These are phyloP conservation scores for Salix koriyanagi DNA, from an alignment of 345 rosid genomes.

Conservation along the genomic window DNA sequence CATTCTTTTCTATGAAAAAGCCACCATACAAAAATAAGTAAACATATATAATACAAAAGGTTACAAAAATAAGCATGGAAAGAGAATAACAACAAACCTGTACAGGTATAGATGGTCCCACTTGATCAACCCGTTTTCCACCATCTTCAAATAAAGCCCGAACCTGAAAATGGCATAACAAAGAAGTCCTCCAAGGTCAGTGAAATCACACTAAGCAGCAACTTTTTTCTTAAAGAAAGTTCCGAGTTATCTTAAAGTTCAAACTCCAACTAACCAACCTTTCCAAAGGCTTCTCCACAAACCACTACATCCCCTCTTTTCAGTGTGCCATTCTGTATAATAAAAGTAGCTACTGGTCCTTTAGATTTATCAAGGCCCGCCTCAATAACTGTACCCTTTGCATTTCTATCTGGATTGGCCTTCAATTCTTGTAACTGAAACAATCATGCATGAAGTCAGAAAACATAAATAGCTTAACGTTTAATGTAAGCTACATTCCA, in stretches of 20 bases:
- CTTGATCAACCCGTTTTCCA: slow-evolving; percentile 74
- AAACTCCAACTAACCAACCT: slow-evolving; percentile 48
- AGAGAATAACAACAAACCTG: slow-evolving; percentile 55
- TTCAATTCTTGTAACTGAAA: slow-evolving; percentile 92
- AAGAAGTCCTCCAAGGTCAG: slow-evolving; percentile 5
- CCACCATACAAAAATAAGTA: background rate
- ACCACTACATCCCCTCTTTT: slow-evolving; percentile 85
- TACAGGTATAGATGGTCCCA: slow-evolving; percentile 90
- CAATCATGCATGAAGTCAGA: slow-evolving; percentile 31
- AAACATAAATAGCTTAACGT: slow-evolving; percentile 2
- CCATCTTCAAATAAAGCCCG: slow-evolving; percentile 87
- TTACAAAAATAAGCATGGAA: background rate
- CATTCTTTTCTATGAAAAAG: background rate
- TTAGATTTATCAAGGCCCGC: slow-evolving; percentile 91
- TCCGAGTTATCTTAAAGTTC: background rate
- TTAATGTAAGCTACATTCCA: background rate
- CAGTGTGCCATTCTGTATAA: slow-evolving; percentile 92
- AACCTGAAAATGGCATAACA: slow-evolving; percentile 43
- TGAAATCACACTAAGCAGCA: slow-evolving; percentile 4
- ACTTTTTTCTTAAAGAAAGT: slow-evolving; percentile 1
- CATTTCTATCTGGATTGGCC: slow-evolving; percentile 95
- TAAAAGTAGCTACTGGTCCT: slow-evolving; percentile 87
- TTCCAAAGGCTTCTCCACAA: slow-evolving; percentile 96
- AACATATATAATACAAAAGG: background rate
- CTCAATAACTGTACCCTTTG: slow-evolving; percentile 91